A percentile compares a stretch with the other conserved stretches of the same genome.
phyloP scores from a whole-genome alignment of 1,284 basidiomycete species.

The Thecaphora thlaspeos region DNA sequence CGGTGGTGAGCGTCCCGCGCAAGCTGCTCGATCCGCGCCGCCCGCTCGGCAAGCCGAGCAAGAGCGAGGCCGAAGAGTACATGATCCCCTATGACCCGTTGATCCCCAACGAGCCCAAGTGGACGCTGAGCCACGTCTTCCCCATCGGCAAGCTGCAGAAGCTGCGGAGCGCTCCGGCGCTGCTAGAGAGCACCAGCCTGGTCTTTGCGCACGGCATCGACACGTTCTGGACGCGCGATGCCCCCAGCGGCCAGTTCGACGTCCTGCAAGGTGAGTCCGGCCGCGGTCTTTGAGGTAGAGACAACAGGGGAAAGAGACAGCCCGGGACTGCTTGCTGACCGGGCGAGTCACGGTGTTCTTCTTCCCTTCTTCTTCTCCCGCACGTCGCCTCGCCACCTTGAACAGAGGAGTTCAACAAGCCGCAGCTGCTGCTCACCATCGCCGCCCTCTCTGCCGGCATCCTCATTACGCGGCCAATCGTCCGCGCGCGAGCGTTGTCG shows the following conservation, averaged over 20 bases:
- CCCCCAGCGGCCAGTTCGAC: conserved; percentile 88
- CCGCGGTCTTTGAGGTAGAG: too few relatives aligned
- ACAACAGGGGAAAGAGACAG: too few relatives aligned
- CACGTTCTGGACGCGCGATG: conserved; percentile 76
- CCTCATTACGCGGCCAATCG: conserved; percentile 63
- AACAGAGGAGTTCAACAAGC: conserved; percentile 74
- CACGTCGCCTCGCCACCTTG: too few relatives aligned
- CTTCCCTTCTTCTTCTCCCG: too few relatives aligned
- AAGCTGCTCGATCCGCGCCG: conserved; percentile 79
- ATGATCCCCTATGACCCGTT: conserved; percentile 81
- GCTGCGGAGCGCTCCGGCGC: conserved; percentile 71
- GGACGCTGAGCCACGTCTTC: conserved; percentile 76
- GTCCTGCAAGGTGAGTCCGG: conserved; percentile 65
- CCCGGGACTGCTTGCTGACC: too few relatives aligned
- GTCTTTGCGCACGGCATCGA: conserved; percentile 84
- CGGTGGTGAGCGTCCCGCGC: conserved; percentile 74
- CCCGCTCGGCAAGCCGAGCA: conserved; percentile 71
- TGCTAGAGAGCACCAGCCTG: conserved; percentile 88
- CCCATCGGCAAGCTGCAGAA: conserved; percentile 60
- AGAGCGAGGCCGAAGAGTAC: conserved; percentile 79
- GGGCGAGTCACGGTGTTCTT: too few relatives aligned
- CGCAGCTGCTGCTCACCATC: conserved; percentile 82
- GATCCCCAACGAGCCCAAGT: conserved; percentile 71
- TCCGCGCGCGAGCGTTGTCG: conserved; percentile 14
- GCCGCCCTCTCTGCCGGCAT: conserved; percentile 72